Conservation (phyloP, 345 rosid species). For the Rhizophora apiculata region DNA sequence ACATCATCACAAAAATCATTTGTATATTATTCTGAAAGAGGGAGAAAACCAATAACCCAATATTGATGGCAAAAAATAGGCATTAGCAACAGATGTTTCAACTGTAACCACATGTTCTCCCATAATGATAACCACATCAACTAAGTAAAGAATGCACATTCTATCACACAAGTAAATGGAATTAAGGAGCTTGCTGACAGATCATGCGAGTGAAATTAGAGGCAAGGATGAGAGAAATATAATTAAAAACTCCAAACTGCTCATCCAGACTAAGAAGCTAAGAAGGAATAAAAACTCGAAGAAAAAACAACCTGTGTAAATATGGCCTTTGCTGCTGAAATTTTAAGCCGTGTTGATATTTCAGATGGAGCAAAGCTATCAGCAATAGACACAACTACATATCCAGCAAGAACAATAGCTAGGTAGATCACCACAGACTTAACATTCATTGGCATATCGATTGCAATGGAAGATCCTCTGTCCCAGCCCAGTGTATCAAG, state of each 20-base stretch:
- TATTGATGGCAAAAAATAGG: background rate
- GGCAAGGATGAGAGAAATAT: background rate
- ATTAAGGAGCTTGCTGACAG: no score
- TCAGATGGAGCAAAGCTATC: conserved; percentile 88
- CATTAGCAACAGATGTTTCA: background rate
- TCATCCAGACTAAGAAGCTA: background rate
- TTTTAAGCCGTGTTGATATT: conserved; percentile 81
- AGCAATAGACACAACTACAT: conserved; percentile 88
- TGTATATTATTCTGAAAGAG: background rate
- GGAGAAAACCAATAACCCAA: background rate
- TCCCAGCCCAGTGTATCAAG: conserved; percentile 60
- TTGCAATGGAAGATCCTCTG: conserved; percentile 78
- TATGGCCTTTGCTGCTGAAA: conserved; percentile 81
- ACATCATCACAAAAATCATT: background rate
- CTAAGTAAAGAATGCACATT: no score
- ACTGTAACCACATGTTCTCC: background rate
- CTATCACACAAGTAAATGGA: no score
- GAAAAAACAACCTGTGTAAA: conserved; percentile 70
- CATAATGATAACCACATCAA: no score
- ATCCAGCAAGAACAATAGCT: conserved; percentile 84
- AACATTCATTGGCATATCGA: conserved; percentile 94
- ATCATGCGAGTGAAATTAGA: no score
- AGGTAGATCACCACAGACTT: conserved; percentile 83
- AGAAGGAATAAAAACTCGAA: background rate
- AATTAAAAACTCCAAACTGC: background rate